Percentiles rank a stretch among this genome's conserved stretches.
Evolutionary conservation across 139 green algal species (phyloP).

Genomic region (Picochlorum sp.): DNA sequence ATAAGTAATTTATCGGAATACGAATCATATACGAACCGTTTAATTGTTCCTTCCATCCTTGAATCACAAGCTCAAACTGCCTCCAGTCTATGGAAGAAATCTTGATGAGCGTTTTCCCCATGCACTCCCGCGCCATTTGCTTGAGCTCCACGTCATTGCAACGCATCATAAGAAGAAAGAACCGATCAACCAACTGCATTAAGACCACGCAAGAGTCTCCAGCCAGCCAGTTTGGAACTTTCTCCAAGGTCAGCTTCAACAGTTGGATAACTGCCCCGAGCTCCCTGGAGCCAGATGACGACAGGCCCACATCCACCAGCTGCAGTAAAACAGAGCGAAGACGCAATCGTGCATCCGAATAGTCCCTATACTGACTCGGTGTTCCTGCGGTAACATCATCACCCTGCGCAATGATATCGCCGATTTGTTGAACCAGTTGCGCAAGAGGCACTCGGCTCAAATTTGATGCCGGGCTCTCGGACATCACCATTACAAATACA

Average conservation of each 20-base stretch:
- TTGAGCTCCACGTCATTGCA: too few species aligned
- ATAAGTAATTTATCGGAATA: too few species aligned
- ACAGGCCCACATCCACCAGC: neutral
- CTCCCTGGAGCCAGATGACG: neutral
- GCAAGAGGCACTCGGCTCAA: neutral
- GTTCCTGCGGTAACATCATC: neutral
- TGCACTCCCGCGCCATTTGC: too few species aligned
- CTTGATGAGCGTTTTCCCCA: too few species aligned
- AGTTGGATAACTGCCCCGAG: neutral
- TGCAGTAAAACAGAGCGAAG: neutral
- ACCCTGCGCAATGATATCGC: conserved; percentile 14
- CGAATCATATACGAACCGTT: too few species aligned
- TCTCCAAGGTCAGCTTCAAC: conserved; percentile 5
- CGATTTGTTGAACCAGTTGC: conserved; percentile 16
- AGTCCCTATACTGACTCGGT: neutral
- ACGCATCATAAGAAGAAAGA: conserved; percentile 19
- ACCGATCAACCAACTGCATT: conserved; percentile 7
- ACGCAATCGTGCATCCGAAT: neutral
- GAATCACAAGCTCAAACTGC: too few species aligned
- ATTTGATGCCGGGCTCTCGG: neutral
- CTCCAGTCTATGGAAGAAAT: too few species aligned
- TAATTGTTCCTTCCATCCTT: too few species aligned
- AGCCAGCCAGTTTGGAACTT: conserved; percentile 6
- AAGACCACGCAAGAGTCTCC: neutral
- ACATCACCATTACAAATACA: neutral